Evolutionary conservation across 345 rosid genomes (phyloP).

Genomic region (Cardiospermum halicacabum): DNA sequence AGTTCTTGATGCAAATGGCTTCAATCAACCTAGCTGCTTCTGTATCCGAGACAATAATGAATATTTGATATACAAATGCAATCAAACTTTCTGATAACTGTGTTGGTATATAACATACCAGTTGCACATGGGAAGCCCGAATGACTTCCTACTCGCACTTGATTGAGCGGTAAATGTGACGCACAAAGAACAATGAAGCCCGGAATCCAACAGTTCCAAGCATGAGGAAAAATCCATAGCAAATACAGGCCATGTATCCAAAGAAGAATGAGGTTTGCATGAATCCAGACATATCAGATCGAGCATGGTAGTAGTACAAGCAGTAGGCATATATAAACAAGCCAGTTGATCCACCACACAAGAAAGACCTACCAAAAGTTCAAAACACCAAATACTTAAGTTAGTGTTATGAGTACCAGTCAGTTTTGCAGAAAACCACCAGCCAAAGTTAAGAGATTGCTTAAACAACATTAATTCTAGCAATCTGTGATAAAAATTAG

Average conservation of each 20-base stretch:
- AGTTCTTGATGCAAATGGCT: neutral
- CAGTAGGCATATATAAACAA: conserved; percentile 43
- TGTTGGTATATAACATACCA: conserved; percentile 3
- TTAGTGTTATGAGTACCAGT: no score
- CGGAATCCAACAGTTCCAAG: conserved; percentile 43
- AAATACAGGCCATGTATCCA: conserved; percentile 52
- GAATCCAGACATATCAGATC: conserved; percentile 49
- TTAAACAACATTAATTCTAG: neutral
- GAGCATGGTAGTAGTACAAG: conserved; percentile 42
- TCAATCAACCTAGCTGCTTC: conserved; percentile 2
- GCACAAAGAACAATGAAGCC: conserved; percentile 44
- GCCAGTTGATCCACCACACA: conserved; percentile 51
- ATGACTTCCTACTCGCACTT: conserved; percentile 33
- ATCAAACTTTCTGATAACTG: neutral
- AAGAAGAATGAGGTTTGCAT: conserved; percentile 57
- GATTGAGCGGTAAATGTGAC: conserved; percentile 46
- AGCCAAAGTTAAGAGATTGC: neutral
- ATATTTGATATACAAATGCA: neutral
- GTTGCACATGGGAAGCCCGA: neutral
- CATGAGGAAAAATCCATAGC: conserved; percentile 53
- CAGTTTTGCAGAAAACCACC: neutral
- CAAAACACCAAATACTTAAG: neutral
- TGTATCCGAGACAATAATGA: neutral
- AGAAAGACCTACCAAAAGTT: conserved; percentile 32
- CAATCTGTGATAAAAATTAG: no score